Evolutionary conservation across 2,329 filamentous ascomycete species (phyloP).

Genomic region (Aschersonia sp.): DNA sequence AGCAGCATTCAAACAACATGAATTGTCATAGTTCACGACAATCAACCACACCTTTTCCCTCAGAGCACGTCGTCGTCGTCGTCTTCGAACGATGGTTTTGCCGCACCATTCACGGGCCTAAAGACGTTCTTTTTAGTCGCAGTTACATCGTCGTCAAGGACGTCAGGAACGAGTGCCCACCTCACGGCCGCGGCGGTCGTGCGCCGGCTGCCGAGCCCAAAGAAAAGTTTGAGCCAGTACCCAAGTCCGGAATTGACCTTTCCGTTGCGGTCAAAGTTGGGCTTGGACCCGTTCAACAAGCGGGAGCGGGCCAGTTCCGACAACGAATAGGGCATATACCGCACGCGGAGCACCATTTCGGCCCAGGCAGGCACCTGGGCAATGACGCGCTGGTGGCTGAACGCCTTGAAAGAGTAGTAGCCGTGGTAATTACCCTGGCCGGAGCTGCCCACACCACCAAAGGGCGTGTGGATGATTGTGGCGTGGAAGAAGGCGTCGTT

Average conservation of each 20-base stretch:
- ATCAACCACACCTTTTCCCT: too few species aligned
- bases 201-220: background rate
- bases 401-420: conserved; percentile 28
- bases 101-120: too few species aligned
- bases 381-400: conserved; percentile 24
- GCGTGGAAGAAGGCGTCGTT: conserved; percentile 33
- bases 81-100: too few species aligned
- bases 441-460: conserved; percentile 35
- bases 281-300: conserved; percentile 27
- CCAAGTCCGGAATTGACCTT: conserved; percentile 31
- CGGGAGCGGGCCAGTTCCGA: conserved; percentile 29
- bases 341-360: conserved; percentile 43
- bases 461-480: conserved; percentile 24
- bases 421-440: conserved; percentile 35
- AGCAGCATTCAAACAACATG: too few species aligned
- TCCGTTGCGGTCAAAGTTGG: conserved; percentile 50
- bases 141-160: conserved; percentile 11
- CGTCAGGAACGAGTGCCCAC: conserved; percentile 29
- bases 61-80: too few species aligned
- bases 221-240: conserved; percentile 30
- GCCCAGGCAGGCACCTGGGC: conserved; percentile 21
- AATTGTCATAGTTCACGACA: too few species aligned
- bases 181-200: conserved; percentile 34
- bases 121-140: too few species aligned
- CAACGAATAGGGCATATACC: conserved; percentile 49